Base-by-base conservation (phyloP, 1,139 yeast species). In the Pichia kudriavzevii region DNA sequence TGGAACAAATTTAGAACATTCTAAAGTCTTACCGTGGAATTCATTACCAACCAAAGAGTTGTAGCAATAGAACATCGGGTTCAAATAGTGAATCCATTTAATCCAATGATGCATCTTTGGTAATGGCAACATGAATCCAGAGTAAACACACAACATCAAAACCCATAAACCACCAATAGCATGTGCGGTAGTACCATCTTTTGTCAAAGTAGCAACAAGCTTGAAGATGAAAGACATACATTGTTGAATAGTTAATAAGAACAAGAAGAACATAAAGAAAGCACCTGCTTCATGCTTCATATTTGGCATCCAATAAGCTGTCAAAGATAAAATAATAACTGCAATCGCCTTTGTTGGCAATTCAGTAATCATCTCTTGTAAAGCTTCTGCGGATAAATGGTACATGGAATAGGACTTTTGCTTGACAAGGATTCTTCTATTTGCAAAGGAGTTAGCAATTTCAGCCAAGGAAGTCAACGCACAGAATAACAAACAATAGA, bases 81-180 rank as follows among this genome's bases (percentile, higher is more conserved):
- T 61, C 38, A 73, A 59, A 48, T 72, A 75, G 5, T 74, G 67
- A 27, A 73, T 64, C 82, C 82, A 75, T 50, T 70, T 67, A 48
- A 72, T 72, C 79, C 79, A 74, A 28, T 74, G 75, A 42, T 68
- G 76, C 78, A 74, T 74, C 2, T 69, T 63, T 10, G 72, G 73
- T 34, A 66, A 52, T 47, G 71, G 79, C 45, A 74, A 67, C 68
- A 71, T 64, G 54, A 65, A 74, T 17, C 75, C 69, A 11, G 75
- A 64, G 47, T 72, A 74, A 43, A 76, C 69, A 48, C 69, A 64
- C 53, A 77, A 59, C 43, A 72, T 68, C 46, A 75, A 58, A 41
- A 75, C 67, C 46, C 67, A 64, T 29, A 45, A 37, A 41, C 56
- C 55, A 49, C 52, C 53, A 38, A 49, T 67, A 65, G 57, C 75